phyloP scores from a whole-genome alignment of 345 rosid species.

The Erysimum cheiranthoides region DNA sequence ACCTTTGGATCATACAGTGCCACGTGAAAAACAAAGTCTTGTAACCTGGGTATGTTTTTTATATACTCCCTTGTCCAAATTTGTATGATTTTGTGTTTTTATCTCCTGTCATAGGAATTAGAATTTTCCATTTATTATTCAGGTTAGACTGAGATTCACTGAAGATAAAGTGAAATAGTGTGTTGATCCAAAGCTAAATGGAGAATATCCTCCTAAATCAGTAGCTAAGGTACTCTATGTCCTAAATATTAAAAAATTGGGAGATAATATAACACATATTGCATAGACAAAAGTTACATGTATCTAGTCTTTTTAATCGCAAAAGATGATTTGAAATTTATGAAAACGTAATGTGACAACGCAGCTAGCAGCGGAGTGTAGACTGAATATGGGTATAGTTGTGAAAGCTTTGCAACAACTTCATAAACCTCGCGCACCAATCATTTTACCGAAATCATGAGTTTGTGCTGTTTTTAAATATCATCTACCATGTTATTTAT shows the following conservation, averaged over 20 bases:
- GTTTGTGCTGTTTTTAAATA: background rate
- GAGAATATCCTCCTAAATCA: background rate
- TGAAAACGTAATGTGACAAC: background rate
- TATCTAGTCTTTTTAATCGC: background rate
- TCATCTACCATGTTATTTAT: background rate
- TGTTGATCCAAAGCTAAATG: background rate
- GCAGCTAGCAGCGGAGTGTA: background rate
- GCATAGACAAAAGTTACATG: background rate
- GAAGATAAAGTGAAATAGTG: background rate
- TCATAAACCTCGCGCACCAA: constrained; percentile 62
- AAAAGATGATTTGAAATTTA: background rate
- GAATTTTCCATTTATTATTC: background rate
- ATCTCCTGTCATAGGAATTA: too few relatives aligned
- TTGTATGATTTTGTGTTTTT: background rate
- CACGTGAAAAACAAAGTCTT: background rate
- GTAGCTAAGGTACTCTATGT: background rate
- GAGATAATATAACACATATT: background rate
- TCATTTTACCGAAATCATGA: constrained; percentile 24
- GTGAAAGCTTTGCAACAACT: constrained; percentile 85
- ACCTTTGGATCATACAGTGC: background rate
- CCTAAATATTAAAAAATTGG: background rate
- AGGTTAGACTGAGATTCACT: background rate
- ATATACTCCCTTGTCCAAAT: background rate
- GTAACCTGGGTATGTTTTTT: constrained; percentile 1
- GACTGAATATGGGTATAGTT: constrained; percentile 62